Conservation (phyloP, 1,139 yeast species). For the Yarrowia galli region DNA sequence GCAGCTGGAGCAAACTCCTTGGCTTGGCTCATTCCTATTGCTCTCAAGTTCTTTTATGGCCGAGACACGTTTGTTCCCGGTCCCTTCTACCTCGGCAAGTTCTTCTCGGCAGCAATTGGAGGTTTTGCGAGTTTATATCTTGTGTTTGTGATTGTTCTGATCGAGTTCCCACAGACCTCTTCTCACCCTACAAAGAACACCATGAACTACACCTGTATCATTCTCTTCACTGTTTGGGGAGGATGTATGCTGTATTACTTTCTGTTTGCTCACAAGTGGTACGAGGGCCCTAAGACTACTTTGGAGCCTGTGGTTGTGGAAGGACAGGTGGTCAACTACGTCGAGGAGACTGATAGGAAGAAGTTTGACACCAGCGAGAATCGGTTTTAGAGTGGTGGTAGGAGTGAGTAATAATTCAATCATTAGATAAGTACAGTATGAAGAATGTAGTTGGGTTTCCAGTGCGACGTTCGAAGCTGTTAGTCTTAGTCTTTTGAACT, state of each 20-base stretch:
- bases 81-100: conserved; percentile 64
- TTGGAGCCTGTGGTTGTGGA: conserved; percentile 14
- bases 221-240: conserved; percentile 65
- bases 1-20: conserved; percentile 67
- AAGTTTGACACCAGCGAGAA: neutral
- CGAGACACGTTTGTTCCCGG: conserved; percentile 67
- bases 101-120: conserved; percentile 52
- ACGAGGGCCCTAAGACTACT: conserved; percentile 61
- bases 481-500: too few relatives aligned
- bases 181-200: conserved; percentile 53
- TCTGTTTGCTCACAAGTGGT: conserved; percentile 66
- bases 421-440: too few relatives aligned
- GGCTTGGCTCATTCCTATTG: conserved; percentile 66
- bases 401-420: too few relatives aligned
- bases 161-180: conserved; percentile 66
- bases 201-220: conserved; percentile 72
- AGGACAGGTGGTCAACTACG: neutral
- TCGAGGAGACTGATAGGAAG: neutral
- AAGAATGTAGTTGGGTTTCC: too few relatives aligned
- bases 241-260: conserved; percentile 59
- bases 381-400: too few relatives aligned
- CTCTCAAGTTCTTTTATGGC: conserved; percentile 53
- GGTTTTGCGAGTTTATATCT: conserved; percentile 51
- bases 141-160: conserved; percentile 63
- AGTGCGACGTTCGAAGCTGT: too few relatives aligned